Evolutionary conservation across 169 alveolate genomes (phyloP).

Genomic region (Cryptosporidium felis): DNA sequence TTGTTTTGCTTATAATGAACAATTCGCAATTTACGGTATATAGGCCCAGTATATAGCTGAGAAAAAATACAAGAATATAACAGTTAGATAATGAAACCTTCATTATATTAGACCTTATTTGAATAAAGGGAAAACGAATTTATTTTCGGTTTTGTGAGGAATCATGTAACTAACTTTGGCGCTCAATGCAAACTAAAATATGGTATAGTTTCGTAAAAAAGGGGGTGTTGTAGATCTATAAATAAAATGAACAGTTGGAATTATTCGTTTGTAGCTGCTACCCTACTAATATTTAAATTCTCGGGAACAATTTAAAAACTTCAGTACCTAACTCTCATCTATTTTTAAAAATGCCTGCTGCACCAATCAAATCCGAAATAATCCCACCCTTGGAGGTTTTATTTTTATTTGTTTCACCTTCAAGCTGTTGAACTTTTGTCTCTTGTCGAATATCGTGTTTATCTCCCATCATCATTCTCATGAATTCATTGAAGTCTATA

Average conservation of each 20-base stretch:
- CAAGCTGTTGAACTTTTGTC: constrained; percentile 3
- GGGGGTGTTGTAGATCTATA: neutral
- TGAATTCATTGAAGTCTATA: constrained; percentile 78
- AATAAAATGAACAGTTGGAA: neutral
- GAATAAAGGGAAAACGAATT: neutral
- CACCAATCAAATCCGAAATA: constrained; percentile 46
- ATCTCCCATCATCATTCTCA: constrained; percentile 73
- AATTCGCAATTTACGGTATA: neutral
- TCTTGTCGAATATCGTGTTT: neutral
- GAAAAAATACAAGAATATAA: too few species aligned
- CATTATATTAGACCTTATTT: too few species aligned
- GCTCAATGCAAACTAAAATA: neutral
- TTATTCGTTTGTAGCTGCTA: neutral
- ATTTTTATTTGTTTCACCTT: neutral
- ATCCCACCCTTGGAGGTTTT: constrained; percentile 3
- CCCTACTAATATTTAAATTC: too few species aligned
- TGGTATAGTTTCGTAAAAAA: neutral
- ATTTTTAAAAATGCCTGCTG: constrained; percentile 12
- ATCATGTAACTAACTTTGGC: neutral
- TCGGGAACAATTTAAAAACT: too few species aligned
- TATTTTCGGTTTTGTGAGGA: neutral
- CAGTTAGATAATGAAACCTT: too few species aligned
- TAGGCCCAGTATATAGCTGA: too few species aligned
- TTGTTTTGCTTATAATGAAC: neutral
- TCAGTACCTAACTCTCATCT: constrained; percentile 11